phyloP scores from a whole-genome alignment of 768 basidiomycete species.

The Lactarius sp. region DNA sequence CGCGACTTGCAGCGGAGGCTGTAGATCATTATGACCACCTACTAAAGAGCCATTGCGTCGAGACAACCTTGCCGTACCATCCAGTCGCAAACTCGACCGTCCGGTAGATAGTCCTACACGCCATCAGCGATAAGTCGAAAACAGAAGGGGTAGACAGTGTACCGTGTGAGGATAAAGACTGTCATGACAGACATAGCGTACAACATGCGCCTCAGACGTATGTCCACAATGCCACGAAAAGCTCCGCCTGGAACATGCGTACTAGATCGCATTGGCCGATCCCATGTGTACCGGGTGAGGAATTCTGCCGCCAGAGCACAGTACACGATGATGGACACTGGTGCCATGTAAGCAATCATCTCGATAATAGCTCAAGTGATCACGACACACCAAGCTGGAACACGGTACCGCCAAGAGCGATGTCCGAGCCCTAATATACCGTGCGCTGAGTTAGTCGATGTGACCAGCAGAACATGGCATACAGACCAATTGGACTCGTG shows the following conservation, averaged over 20 bases:
- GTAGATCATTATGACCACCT: neutral
- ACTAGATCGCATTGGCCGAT: conserved; percentile 8
- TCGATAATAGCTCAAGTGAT: neutral
- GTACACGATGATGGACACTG: conserved; percentile 21
- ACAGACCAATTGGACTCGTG: conserved; percentile 6
- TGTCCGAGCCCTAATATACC: conserved; percentile 10
- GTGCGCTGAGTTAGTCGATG: neutral
- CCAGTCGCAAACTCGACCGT: conserved; percentile 17
- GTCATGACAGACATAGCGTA: conserved; percentile 17
- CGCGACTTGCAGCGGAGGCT: neutral
- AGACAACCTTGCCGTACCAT: conserved; percentile 16
- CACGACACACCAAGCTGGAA: conserved; percentile 19
- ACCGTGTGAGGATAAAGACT: conserved; percentile 21
- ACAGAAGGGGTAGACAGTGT: neutral
- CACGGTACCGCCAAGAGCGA: conserved; percentile 20
- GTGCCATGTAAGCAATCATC: neutral
- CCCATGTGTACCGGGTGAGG: conserved; percentile 1
- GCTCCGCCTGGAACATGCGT: neutral
- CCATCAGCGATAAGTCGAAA: neutral
- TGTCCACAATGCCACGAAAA: conserved; percentile 1
- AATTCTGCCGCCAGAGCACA: conserved; percentile 16
- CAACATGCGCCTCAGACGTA: conserved; percentile 9
- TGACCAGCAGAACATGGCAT: neutral
- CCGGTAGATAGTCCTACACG: conserved; percentile 19
- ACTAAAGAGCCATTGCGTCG: conserved; percentile 21